Percentiles rank a stretch among this genome's conserved stretches.
Evolutionary conservation across 495 filamentous ascomycete species (phyloP).

Genomic region (Lasiosphaeria hispida): DNA sequence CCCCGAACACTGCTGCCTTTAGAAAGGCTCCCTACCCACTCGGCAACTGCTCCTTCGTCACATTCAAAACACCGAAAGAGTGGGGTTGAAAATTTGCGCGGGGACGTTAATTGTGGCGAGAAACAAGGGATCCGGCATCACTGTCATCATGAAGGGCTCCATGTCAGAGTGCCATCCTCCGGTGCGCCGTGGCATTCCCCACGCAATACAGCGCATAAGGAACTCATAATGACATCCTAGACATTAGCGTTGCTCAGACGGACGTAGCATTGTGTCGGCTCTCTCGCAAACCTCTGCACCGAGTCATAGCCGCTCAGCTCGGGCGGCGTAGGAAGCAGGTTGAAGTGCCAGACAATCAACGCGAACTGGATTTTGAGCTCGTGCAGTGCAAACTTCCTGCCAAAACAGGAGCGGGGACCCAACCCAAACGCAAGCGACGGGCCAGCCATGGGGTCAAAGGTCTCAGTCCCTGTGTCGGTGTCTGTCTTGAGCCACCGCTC

Average conservation of each 20-base stretch:
- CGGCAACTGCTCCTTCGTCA: no score
- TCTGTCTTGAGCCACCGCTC: constrained; percentile 33
- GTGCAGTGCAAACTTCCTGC: constrained; percentile 42
- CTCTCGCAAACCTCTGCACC: constrained; percentile 26
- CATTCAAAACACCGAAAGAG: no score
- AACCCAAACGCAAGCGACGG: constrained; percentile 48
- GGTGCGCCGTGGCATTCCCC: no score
- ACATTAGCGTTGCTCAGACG: constrained; percentile 14
- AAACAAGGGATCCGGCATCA: no score
- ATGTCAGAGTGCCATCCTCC: no score
- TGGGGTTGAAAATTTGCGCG: no score
- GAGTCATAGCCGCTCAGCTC: constrained; percentile 27
- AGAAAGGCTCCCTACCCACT: no score
- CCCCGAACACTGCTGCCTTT: no score
- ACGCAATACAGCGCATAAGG: no score
- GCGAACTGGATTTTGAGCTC: constrained; percentile 36
- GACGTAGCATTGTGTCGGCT: constrained; percentile 30
- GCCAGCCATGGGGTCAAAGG: constrained; percentile 25
- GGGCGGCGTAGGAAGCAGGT: constrained; percentile 21
- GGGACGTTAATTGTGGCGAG: no score
- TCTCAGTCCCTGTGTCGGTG: constrained; percentile 16
- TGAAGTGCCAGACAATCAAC: constrained; percentile 40
- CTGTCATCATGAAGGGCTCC: no score
- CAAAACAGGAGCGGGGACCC: constrained; percentile 53
- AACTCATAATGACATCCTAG: not conserved